These are phyloP conservation scores for Allium sativum DNA, from an alignment of 106 monocot species.

Conservation along the genomic window DNA sequence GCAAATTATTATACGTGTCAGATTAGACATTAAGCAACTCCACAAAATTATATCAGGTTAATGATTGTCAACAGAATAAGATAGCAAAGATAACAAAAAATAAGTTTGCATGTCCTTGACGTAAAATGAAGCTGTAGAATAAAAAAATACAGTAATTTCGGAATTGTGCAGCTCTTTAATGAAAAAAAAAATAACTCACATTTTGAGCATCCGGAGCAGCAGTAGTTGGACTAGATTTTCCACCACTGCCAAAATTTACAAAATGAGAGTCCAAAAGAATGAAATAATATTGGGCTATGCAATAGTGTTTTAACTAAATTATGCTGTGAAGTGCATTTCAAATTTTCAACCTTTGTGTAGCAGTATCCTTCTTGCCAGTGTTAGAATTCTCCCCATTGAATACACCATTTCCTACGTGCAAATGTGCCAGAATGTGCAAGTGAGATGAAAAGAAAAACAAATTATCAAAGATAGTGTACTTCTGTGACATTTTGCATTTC, in stretches of 20 bases:
- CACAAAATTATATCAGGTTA: neutral
- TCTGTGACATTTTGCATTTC: conserved; percentile 21
- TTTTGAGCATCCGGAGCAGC: conserved; percentile 19
- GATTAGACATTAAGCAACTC: neutral
- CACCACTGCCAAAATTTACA: conserved; percentile 19
- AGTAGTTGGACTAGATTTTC: conserved; percentile 8
- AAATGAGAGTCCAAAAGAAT: conserved; percentile 6
- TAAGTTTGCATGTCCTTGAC: too few relatives aligned
- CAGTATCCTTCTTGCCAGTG: conserved; percentile 38
- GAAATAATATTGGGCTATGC: neutral
- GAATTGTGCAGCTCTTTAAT: neutral
- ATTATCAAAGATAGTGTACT: conserved; percentile 16
- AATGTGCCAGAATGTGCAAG: conserved; percentile 47
- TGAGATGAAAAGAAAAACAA: conserved; percentile 31
- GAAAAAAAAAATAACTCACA: conserved; percentile 26
- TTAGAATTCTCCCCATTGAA: conserved; percentile 56
- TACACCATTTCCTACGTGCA: conserved; percentile 64
- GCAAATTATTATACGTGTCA: neutral
- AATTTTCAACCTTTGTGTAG: conserved; percentile 59
- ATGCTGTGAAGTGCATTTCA: conserved; percentile 37
- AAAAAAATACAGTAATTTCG: neutral
- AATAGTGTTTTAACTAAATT: conserved; percentile 5
- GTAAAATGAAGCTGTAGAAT: neutral
- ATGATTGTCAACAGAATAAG: too few relatives aligned
- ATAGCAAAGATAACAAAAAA: too few relatives aligned